Percentiles rank a stretch among this genome's conserved stretches.
Conservation (phyloP, 164 flowering plant genomes). For the Litsea cubeba region DNA sequence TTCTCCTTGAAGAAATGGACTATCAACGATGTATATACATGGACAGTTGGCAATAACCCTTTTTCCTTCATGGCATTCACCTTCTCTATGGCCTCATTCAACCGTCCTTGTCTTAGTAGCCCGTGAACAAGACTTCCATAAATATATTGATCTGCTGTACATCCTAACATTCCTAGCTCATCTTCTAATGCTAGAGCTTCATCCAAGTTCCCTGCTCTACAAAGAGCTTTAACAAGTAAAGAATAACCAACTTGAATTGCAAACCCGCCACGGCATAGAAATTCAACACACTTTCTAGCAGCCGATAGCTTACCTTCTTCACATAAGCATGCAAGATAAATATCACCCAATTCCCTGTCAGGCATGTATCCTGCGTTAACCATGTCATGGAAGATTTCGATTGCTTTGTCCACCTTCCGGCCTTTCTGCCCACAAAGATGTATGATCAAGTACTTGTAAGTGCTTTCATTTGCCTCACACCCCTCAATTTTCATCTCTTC, state of each 20-base stretch:
- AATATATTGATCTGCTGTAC: conserved; percentile 38
- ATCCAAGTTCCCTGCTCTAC: conserved; percentile 63
- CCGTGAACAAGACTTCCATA: conserved; percentile 79
- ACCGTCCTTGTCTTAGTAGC: conserved; percentile 39
- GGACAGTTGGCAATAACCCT: conserved; percentile 62
- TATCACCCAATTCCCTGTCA: conserved; percentile 63
- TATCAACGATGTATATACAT: conserved; percentile 73
- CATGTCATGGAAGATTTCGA: conserved; percentile 62
- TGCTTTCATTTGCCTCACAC: conserved; percentile 47
- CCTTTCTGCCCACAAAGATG: conserved; percentile 77
- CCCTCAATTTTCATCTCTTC: conserved; percentile 58
- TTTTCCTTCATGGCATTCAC: conserved; percentile 53
- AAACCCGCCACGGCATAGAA: conserved; percentile 44
- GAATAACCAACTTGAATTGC: conserved; percentile 50
- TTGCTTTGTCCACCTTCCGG: conserved; percentile 65
- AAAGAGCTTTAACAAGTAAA: conserved; percentile 65
- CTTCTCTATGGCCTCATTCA: conserved; percentile 61
- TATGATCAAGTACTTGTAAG: conserved; percentile 65
- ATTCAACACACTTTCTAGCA: conserved; percentile 48
- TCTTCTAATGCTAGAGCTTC: conserved; percentile 47
- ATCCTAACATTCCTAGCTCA: conserved; percentile 33
- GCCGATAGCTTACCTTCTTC: conserved; percentile 44
- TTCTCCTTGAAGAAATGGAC: conserved; percentile 57
- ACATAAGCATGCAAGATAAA: conserved; percentile 66
- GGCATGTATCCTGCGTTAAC: conserved; percentile 37